Conservation (phyloP, 176 grass and related monocot genomes). For the maize (Zea mays) region DNA sequence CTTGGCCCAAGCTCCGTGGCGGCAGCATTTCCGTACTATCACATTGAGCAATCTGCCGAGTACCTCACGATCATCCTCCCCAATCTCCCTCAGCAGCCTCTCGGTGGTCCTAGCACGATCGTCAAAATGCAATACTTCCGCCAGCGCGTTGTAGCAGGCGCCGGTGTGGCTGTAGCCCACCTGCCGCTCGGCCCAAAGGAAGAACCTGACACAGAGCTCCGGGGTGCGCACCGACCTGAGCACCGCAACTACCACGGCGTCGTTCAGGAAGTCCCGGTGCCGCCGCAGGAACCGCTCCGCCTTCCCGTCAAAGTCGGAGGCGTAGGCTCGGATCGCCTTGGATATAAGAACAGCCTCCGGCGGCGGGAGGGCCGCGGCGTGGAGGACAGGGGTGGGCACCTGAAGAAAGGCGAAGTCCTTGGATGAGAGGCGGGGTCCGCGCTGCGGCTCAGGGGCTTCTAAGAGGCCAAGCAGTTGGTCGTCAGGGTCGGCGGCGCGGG, state of each 20-base stretch:
- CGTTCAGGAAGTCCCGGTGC: constrained; percentile 62
- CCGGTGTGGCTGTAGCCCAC: constrained; percentile 79
- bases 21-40: constrained; percentile 69
- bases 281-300: constrained; percentile 62
- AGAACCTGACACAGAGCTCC: constrained; percentile 82
- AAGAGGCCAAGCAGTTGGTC: constrained; percentile 34
- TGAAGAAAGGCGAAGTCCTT: constrained; percentile 73
- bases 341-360: constrained; percentile 68
- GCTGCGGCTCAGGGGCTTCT: background rate
- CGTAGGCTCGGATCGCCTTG: constrained; percentile 62
- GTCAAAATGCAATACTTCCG: constrained; percentile 64
- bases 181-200: constrained; percentile 86
- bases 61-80: constrained; percentile 68
- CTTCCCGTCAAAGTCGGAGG: constrained; percentile 46
- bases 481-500: constrained; percentile 29
- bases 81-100: constrained; percentile 77
- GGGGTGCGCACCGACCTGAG: constrained; percentile 51
- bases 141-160: constrained; percentile 60
- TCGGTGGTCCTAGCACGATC: constrained; percentile 48
- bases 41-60: constrained; percentile 94
- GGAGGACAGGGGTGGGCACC: constrained; percentile 31
- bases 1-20: constrained; percentile 52
- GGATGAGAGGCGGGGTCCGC: constrained; percentile 25
- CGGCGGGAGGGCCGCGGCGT: constrained; percentile 36
- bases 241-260: constrained; percentile 65